phyloP scores from a whole-genome alignment of 176 grass and related monocot genomes.

The maize (Zea mays) region DNA sequence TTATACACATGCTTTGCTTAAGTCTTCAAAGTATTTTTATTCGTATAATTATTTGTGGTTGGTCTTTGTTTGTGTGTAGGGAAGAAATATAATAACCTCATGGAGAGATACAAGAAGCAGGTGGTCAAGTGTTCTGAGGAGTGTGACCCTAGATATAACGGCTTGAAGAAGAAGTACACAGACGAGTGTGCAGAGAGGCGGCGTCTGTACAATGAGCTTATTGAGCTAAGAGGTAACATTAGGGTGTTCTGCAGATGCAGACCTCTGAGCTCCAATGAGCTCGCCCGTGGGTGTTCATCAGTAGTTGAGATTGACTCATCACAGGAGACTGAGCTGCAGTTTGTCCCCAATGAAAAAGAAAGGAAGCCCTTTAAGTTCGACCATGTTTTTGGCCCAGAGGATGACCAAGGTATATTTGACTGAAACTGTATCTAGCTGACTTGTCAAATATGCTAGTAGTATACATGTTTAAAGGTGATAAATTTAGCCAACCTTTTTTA shows the following conservation, averaged over 20 bases:
- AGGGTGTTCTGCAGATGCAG: constrained; percentile 87
- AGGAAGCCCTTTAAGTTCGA: constrained; percentile 82
- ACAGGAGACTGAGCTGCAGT: constrained; percentile 68
- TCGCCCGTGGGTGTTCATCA: constrained; percentile 54
- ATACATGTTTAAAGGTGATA: constrained; percentile 3
- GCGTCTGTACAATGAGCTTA: constrained; percentile 75
- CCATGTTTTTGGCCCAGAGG: constrained; percentile 65
- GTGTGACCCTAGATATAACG: constrained; percentile 53
- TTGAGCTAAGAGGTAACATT: constrained; percentile 89
- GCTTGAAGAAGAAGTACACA: constrained; percentile 73
- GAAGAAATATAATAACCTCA: constrained; percentile 56
- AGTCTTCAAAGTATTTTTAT: constrained; percentile 5
- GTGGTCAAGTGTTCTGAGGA: constrained; percentile 59
- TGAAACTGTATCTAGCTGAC: not conserved
- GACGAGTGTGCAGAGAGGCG: constrained; percentile 57
- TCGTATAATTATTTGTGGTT: constrained; percentile 2
- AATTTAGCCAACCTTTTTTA: constrained; percentile 39
- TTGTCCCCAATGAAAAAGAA: constrained; percentile 56
- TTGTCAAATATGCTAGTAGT: not conserved
- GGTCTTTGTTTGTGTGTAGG: constrained; percentile 47
- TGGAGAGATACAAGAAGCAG: constrained; percentile 46
- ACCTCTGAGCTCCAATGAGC: constrained; percentile 69
- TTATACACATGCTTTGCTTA: constrained; percentile 14
- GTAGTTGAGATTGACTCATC: constrained; percentile 60
- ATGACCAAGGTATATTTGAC: constrained; percentile 65